phyloP scores from a whole-genome alignment of 2,329 filamentous ascomycete species.

The Clarireedia homoeocarpa region DNA sequence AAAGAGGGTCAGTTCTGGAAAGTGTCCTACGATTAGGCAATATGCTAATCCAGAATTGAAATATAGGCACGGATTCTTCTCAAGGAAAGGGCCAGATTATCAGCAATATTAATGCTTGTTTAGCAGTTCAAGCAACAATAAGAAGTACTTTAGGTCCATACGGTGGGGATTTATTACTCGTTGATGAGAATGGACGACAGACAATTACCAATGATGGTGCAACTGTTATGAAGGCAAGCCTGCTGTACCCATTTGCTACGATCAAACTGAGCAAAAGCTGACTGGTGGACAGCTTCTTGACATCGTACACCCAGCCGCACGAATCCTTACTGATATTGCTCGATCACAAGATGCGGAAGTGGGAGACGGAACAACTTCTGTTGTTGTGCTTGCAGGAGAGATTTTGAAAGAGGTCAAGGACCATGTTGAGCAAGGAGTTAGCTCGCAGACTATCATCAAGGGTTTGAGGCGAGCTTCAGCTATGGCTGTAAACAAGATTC shows the following conservation, averaged over 20 bases:
- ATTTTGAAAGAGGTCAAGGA: slow-evolving; percentile 96
- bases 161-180: slow-evolving; percentile 90
- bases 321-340: slow-evolving; percentile 96
- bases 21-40: slow-evolving; percentile 2
- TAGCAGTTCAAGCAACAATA: slow-evolving; percentile 92
- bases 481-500: slow-evolving; percentile 97
- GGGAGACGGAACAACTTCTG: slow-evolving; percentile 93
- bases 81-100: slow-evolving; percentile 95
- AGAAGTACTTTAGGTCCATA: slow-evolving; percentile 94
- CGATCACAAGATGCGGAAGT: slow-evolving; percentile 99
- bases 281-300: slow-evolving; percentile 66
- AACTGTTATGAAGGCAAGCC: slow-evolving; percentile 89
- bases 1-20: slow-evolving; percentile 69
- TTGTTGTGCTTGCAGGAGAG: slow-evolving; percentile 95
- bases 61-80: slow-evolving; percentile 84
- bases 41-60: slow-evolving; percentile 15
- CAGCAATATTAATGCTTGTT: slow-evolving; percentile 97
- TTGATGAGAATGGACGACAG: slow-evolving; percentile 89
- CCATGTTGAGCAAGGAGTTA: slow-evolving; percentile 92
- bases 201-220: slow-evolving; percentile 99
- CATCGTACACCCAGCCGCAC: slow-evolving; percentile 94
- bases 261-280: slow-evolving; percentile 10
- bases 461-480: slow-evolving; percentile 77
- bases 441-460: slow-evolving; percentile 96
- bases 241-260: background rate